Evolutionary conservation across 768 basidiomycete species (phyloP).

Genomic region (Psilocybe tampanensis): DNA sequence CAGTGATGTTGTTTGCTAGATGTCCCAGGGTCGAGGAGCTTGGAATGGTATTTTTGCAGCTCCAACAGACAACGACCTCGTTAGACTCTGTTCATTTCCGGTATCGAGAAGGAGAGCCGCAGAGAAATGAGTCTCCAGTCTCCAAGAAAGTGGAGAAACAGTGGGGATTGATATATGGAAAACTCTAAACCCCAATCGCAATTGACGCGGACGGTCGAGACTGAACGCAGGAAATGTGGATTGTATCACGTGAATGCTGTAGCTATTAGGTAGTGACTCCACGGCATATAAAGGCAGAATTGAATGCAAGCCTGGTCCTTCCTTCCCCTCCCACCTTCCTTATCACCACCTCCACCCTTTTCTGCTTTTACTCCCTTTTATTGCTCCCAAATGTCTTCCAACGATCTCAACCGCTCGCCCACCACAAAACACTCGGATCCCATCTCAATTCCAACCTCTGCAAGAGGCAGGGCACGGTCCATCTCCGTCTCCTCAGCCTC

Average conservation of each 20-base stretch:
- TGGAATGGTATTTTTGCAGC: background rate
- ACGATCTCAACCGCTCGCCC: constrained; percentile 31
- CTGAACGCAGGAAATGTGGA: no score
- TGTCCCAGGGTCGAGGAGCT: background rate
- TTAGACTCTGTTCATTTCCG: no score
- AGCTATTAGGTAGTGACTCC: constrained; percentile 5
- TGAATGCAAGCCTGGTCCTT: constrained; percentile 18
- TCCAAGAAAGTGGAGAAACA: no score
- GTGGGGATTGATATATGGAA: background rate
- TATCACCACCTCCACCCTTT: constrained; percentile 12
- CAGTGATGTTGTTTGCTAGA: background rate
- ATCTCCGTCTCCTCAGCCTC: constrained; percentile 64
- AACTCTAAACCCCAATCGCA: background rate
- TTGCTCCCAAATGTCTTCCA: constrained; percentile 32
- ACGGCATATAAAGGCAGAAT: constrained; percentile 17
- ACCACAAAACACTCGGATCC: constrained; percentile 57
- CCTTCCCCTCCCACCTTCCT: constrained; percentile 20
- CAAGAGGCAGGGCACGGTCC: constrained; percentile 53
- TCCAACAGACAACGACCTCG: background rate
- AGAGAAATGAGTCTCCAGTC: no score
- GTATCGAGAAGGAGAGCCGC: no score
- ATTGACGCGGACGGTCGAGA: background rate
- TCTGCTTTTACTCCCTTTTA: constrained; percentile 10
- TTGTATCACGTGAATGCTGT: constrained; percentile 17
- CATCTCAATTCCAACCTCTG: constrained; percentile 67